Base-by-base conservation (phyloP, 2,329 filamentous ascomycete species). In the Xylaria sp. region DNA sequence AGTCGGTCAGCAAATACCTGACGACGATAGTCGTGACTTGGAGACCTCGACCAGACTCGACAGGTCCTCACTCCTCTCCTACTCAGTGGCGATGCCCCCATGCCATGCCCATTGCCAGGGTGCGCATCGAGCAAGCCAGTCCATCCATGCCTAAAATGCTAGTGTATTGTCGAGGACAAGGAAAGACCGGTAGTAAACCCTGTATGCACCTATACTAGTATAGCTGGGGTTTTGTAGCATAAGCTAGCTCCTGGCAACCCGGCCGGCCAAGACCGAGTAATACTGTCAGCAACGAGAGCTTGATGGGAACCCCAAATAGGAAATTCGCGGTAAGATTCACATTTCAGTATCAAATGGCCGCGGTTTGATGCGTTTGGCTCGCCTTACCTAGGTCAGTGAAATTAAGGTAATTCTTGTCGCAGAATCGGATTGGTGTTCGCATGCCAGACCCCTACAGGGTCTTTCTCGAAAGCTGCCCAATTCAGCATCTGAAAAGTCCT, bases 371-470 rank as follows among this genome's bases (percentile, higher is more conserved):
- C 47, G 14, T 21, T 38, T 38, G 33, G n/a, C 19, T 37, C 17
- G 31, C 19, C 12, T 9, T 35, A 4, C 9, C 31, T 8, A 37
- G 31, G 23, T 11, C 35, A 46, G 54, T 52, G 57, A 54, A 25
- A 55, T 38, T 55, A 61, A 61, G 64, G 69, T 71, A 64, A 69
- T 45, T 71, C 68, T 63, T 69, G 65, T 53, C 63, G 35, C 54
- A 40, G 35, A 51, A 62, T 61, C 40, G 65, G 61, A 67, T 70
- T 69, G 63, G 63, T 54, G 62, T 67, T 63, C 66, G 57, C 61
- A 65, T 61, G 21, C 43, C 42, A 49, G 50, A 52, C 49, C 47
- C 59, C 63, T 58, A 64, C 66, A 62, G 65, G 56, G n/a, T n/a
- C 9, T n/a, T 63, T 69, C 67, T 70, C 65, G 59, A 69, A 65